Percentiles rank a stretch among this genome's conserved stretches.
phyloP scores from a whole-genome alignment of 495 filamentous ascomycete species.

The Penicillium cinerascens region DNA sequence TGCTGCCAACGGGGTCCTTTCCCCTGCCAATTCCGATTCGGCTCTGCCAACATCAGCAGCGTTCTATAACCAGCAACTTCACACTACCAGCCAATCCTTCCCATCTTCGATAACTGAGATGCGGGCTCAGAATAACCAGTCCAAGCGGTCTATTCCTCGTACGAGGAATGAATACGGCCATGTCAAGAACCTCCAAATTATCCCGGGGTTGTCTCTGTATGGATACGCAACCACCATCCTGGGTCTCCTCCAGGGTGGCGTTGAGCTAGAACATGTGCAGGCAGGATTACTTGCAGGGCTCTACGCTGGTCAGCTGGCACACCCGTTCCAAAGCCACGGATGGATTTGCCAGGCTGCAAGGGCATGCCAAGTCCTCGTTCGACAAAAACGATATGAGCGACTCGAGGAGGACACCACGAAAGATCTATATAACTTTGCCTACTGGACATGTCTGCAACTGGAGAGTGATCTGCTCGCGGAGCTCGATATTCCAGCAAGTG shows the following conservation, averaged over 20 bases:
- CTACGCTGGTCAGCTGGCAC: constrained; percentile 81
- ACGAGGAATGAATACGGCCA: constrained; percentile 12
- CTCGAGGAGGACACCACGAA: constrained; percentile 22
- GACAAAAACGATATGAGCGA: constrained; percentile 47
- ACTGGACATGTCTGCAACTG: constrained; percentile 91
- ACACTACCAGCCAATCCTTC: constrained; percentile 19
- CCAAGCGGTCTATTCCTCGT: constrained; percentile 13
- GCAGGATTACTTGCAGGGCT: constrained; percentile 82
- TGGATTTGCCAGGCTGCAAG: constrained; percentile 81
- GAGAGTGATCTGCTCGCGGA: constrained; percentile 96
- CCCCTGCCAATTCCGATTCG: constrained; percentile 28
- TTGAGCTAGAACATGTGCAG: constrained; percentile 76
- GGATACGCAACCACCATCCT: constrained; percentile 83
- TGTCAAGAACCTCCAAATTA: constrained; percentile 72
- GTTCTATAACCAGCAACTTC: constrained; percentile 19
- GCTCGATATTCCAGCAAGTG: constrained; percentile 74
- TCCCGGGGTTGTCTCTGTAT: constrained; percentile 88
- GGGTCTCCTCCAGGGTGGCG: constrained; percentile 72
- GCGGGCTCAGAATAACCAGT: constrained; percentile 3
- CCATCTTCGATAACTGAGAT: constrained; percentile 13
- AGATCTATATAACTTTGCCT: constrained; percentile 70
- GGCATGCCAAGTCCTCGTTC: constrained; percentile 71
- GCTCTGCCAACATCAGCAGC: constrained; percentile 13
- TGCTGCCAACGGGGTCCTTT: constrained; percentile 20
- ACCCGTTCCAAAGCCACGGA: constrained; percentile 84